Percentiles rank a stretch among this genome's conserved stretches.
These are phyloP conservation scores for Flaveria trinervia DNA, from an alignment of 129 eudicot genomes.

Conservation along the genomic window DNA sequence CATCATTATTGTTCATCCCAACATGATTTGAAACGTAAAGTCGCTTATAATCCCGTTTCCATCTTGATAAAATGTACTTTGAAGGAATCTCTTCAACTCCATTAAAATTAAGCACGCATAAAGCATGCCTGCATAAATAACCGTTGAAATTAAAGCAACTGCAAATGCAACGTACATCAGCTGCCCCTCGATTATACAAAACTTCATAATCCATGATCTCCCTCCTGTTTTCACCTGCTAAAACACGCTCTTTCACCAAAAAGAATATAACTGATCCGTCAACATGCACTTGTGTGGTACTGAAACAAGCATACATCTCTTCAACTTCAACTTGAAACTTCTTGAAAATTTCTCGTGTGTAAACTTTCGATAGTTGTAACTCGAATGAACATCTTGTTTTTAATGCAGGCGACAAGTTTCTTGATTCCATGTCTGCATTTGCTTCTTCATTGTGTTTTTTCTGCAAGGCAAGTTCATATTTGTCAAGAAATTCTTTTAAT, in stretches of 20 bases:
- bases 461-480: conserved; percentile 82
- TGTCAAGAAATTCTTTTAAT: conserved; percentile 86
- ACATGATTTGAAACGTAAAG: conserved; percentile 40
- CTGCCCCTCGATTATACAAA: conserved; percentile 65
- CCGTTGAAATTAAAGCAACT: conserved; percentile 87
- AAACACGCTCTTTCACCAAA: conserved; percentile 75
- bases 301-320: conserved; percentile 93
- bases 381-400: conserved; percentile 84
- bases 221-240: conserved; percentile 67
- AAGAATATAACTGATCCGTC: conserved; percentile 70
- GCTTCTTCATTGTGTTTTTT: conserved; percentile 82
- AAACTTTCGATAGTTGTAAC: conserved; percentile 75
- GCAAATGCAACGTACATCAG: conserved; percentile 86
- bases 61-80: conserved; percentile 64
- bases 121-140: conserved; percentile 75
- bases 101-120: conserved; percentile 79
- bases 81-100: conserved; percentile 84
- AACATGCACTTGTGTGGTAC: conserved; percentile 77
- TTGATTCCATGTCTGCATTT: conserved; percentile 67
- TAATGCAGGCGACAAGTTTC: conserved; percentile 48
- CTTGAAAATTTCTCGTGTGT: conserved; percentile 60
- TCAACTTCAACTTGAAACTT: conserved; percentile 85
- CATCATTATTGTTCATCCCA: conserved; percentile 33
- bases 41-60: conserved; percentile 76
- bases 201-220: conserved; percentile 81